phyloP scores from a whole-genome alignment of 192 early-diverging fungal genomes.

The Coemansia sp. region DNA sequence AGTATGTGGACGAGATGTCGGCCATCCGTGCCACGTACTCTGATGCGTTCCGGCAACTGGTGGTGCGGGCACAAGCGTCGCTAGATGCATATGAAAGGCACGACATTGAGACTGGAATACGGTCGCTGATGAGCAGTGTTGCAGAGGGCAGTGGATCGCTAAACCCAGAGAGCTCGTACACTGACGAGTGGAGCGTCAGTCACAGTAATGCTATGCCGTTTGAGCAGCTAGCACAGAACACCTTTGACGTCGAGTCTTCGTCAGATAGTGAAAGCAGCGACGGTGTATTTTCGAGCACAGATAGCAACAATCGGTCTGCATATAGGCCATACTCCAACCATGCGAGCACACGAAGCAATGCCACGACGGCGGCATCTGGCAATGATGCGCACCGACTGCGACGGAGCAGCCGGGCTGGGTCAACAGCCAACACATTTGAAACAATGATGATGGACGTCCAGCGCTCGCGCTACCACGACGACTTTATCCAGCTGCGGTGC shows the following conservation, averaged over 20 bases:
- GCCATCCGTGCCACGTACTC: conserved; percentile 82
- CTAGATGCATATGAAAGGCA: conserved; percentile 55
- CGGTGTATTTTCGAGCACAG: background rate
- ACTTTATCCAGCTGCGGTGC: conserved; percentile 75
- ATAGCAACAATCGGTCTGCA: background rate
- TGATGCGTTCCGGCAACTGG: conserved; percentile 79
- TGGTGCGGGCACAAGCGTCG: conserved; percentile 71
- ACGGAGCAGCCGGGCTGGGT: conserved; percentile 5
- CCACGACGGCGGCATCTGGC: conserved; percentile 2
- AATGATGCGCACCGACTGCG: conserved; percentile 3
- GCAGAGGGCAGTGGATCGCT: conserved; percentile 25
- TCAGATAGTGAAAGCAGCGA: background rate
- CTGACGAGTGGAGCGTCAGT: conserved; percentile 12
- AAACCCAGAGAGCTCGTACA: conserved; percentile 20
- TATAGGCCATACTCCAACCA: background rate
- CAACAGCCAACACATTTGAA: conserved; percentile 22
- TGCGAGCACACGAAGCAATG: background rate
- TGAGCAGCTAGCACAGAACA: background rate
- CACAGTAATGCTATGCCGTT: background rate
- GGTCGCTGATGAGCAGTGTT: conserved; percentile 35
- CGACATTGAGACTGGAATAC: conserved; percentile 44
- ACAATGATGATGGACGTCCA: conserved; percentile 49
- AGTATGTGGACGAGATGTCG: conserved; percentile 82
- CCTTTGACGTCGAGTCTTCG: background rate
- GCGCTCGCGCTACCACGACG: conserved; percentile 70